Conservation (phyloP, 768 basidiomycete genomes). For the Tremella mesenterica region DNA sequence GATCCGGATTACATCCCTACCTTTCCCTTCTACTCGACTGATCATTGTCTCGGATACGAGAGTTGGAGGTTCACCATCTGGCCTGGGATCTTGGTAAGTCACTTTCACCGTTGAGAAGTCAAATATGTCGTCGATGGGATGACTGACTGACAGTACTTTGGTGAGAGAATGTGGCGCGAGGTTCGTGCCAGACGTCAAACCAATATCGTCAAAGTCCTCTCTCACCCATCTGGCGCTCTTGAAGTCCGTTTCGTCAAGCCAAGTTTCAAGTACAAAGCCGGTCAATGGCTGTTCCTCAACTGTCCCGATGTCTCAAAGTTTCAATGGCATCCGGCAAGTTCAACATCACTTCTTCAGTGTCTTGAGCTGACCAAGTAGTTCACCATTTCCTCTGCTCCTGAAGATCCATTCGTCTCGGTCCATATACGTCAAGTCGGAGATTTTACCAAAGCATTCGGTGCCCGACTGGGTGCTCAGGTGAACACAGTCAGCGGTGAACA, state of each 20-base stretch:
- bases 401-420: slow-evolving; percentile 82
- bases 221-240: slow-evolving; percentile 87
- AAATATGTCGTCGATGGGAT: not conserved
- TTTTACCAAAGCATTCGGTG: slow-evolving; percentile 58
- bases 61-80: slow-evolving; percentile 89
- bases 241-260: slow-evolving; percentile 86
- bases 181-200: slow-evolving; percentile 71
- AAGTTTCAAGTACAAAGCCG: slow-evolving; percentile 70
- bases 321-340: slow-evolving; percentile 94
- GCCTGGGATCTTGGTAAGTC: slow-evolving; percentile 58
- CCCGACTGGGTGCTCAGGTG: slow-evolving; percentile 57
- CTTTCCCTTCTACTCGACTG: slow-evolving; percentile 80
- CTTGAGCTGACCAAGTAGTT: slow-evolving; percentile 51
- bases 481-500: slow-evolving; percentile 38
- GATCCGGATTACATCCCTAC: slow-evolving; percentile 58
- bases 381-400: slow-evolving; percentile 89
- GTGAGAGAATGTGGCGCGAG: slow-evolving; percentile 76
- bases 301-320: slow-evolving; percentile 65
- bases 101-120: not conserved
- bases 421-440: slow-evolving; percentile 75
- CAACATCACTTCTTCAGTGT: not conserved
- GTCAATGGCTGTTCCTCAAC: slow-evolving; percentile 35
- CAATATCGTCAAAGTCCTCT: slow-evolving; percentile 70
- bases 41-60: slow-evolving; percentile 83
- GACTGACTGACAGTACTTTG: slow-evolving; percentile 54